Percentiles rank a stretch among this genome's conserved stretches.
phyloP scores from a whole-genome alignment of 176 grass and related monocot species.

The Ananas comosus region DNA sequence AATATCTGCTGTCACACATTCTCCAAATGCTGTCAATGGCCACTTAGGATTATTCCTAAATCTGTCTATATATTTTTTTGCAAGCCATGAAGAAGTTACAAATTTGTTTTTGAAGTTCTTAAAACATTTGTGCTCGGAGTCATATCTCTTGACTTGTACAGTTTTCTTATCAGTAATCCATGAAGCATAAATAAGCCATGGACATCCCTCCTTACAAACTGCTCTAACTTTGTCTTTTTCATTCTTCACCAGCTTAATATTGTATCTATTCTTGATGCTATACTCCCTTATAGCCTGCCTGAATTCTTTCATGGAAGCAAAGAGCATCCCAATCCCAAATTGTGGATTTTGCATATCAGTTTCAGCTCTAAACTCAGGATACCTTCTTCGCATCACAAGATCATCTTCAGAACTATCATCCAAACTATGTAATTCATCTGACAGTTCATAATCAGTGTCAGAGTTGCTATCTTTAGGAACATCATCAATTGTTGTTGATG shows the following conservation, averaged over 20 bases:
- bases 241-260: slow-evolving; percentile 13
- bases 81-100: slow-evolving; percentile 1
- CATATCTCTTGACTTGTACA: slow-evolving; percentile 9
- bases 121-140: slow-evolving; percentile 1
- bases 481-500: background rate
- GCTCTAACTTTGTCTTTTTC: slow-evolving; percentile 12
- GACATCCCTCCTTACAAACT: slow-evolving; percentile 11
- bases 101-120: slow-evolving; percentile 5
- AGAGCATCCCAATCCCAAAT: slow-evolving; percentile 10
- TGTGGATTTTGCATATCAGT: slow-evolving; percentile 11
- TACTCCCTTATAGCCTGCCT: slow-evolving; percentile 6
- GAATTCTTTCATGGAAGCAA: slow-evolving; percentile 14
- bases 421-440: slow-evolving; percentile 1
- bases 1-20: background rate
- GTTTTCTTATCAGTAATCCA: background rate
- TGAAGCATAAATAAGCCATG: slow-evolving; percentile 15
- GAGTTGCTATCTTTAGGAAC: background rate
- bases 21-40: slow-evolving; percentile 3
- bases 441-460: background rate
- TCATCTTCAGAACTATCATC: background rate
- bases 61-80: slow-evolving; percentile 5
- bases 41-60: slow-evolving; percentile 10
- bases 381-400: background rate
- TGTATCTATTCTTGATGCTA: slow-evolving; percentile 8
- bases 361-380: slow-evolving; percentile 8